Evolutionary conservation across 2,329 filamentous ascomycete species (phyloP).

Genomic region (Thielaviopsis populi): DNA sequence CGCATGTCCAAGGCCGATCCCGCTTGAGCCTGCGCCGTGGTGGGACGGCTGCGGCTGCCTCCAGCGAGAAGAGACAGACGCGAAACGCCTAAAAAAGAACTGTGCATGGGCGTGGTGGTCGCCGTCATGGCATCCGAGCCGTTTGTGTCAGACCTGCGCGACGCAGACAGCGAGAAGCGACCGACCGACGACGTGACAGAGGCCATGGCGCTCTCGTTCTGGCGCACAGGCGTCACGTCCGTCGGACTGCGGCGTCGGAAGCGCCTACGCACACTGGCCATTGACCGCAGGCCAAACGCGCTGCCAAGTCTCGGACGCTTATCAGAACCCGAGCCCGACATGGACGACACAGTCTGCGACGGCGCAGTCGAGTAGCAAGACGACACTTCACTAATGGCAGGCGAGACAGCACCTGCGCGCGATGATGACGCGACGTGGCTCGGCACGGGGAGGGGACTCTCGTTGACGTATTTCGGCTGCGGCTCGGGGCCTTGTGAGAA

Average conservation of each 20-base stretch:
- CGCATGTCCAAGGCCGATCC: background rate
- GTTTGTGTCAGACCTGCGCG: background rate
- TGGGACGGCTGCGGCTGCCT: slow-evolving; percentile 10
- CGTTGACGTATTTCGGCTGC: background rate
- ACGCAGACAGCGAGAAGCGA: slow-evolving; percentile 10
- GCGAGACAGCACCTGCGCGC: slow-evolving; percentile 5
- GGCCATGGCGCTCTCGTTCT: slow-evolving; percentile 8
- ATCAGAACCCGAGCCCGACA: background rate
- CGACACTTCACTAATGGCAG: slow-evolving; percentile 7
- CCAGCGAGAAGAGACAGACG: slow-evolving; percentile 14
- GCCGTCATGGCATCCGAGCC: background rate
- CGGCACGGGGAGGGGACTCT: background rate
- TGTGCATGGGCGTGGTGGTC: background rate
- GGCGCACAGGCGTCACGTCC: background rate
- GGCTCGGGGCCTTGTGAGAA: background rate
- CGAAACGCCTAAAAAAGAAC: slow-evolving; percentile 17
- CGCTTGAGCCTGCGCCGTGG: slow-evolving; percentile 1
- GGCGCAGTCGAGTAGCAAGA: slow-evolving; percentile 10
- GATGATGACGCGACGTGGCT: background rate
- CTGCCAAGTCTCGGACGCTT: slow-evolving; percentile 1
- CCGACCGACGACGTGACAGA: slow-evolving; percentile 10
- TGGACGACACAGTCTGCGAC: background rate
- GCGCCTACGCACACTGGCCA: slow-evolving; percentile 11
- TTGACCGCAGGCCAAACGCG: slow-evolving; percentile 8
- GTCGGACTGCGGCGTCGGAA: slow-evolving; percentile 15